Percentiles rank a stretch among this genome's conserved stretches.
These are phyloP conservation scores for Diddensiella transvaalensis DNA, from an alignment of 805 yeast species.

Conservation along the genomic window DNA sequence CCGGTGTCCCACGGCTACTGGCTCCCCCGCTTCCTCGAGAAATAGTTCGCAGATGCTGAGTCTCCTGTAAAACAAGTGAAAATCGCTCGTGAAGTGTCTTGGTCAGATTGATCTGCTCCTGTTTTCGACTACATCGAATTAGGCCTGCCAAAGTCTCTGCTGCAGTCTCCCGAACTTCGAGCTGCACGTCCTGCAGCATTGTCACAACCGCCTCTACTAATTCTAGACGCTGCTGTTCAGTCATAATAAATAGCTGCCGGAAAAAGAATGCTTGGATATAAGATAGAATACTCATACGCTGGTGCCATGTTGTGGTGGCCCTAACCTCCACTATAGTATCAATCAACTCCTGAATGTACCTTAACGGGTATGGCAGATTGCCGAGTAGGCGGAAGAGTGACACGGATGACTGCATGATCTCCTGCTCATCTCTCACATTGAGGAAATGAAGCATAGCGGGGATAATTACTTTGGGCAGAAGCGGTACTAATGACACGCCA, in stretches of 20 bases:
- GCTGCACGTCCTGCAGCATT: constrained; percentile 57
- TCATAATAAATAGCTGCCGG: constrained; percentile 59
- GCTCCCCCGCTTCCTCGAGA: not conserved
- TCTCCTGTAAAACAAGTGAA: constrained; percentile 41
- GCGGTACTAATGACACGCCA: constrained; percentile 50
- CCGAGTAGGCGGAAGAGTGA: constrained; percentile 45
- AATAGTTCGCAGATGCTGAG: constrained; percentile 29
- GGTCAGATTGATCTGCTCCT: constrained; percentile 40
- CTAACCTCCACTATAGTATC: constrained; percentile 38
- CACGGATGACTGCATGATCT: constrained; percentile 44
- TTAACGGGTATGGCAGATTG: constrained; percentile 43
- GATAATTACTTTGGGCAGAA: constrained; percentile 49
- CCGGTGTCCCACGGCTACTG: constrained; percentile 24
- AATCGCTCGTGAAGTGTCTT: constrained; percentile 43
- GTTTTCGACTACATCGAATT: constrained; percentile 56
- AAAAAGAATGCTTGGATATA: constrained; percentile 70
- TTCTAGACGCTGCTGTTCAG: constrained; percentile 42
- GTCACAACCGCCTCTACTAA: constrained; percentile 51
- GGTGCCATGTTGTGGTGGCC: constrained; percentile 49
- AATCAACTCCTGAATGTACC: constrained; percentile 42
- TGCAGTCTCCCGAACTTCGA: constrained; percentile 73
- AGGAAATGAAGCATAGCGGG: constrained; percentile 68
- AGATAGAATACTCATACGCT: constrained; percentile 60
- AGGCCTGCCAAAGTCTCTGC: constrained; percentile 75
- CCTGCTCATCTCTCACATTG: constrained; percentile 75